Conservation (phyloP, 352 stramenopile species). For the Stephanocyclus meneghinianus region DNA sequence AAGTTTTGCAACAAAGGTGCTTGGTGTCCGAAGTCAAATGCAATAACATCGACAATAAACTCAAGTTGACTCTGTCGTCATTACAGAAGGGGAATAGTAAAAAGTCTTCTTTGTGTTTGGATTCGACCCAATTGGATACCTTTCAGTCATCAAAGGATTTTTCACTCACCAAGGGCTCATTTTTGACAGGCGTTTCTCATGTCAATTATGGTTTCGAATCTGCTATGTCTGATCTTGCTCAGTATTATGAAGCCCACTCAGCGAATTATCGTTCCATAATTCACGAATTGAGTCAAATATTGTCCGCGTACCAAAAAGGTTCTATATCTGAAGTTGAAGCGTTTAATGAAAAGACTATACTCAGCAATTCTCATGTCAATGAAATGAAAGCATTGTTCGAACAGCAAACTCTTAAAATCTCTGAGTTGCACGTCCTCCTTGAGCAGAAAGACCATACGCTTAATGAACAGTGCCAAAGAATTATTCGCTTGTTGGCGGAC, state of each 20-base stretch:
- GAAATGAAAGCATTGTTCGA: background rate
- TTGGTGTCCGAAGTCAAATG: background rate
- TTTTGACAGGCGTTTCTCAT: conserved; percentile 23
- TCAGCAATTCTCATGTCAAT: background rate
- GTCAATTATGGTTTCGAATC: conserved; percentile 10
- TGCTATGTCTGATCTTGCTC: background rate
- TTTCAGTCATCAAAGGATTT: conserved; percentile 35
- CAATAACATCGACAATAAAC: background rate
- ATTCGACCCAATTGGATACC: conserved; percentile 21
- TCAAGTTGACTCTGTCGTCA: background rate
- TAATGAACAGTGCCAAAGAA: background rate
- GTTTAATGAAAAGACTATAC: background rate
- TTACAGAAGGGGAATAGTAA: background rate
- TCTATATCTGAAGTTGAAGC: conserved; percentile 9
- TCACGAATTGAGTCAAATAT: conserved; percentile 1
- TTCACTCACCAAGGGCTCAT: conserved; percentile 15
- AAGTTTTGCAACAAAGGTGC: background rate
- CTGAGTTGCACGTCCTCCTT: conserved; percentile 19
- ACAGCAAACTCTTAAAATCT: background rate
- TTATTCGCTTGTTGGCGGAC: conserved; percentile 21
- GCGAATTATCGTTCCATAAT: conserved; percentile 14
- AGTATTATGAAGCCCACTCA: conserved; percentile 27
- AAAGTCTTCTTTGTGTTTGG: background rate
- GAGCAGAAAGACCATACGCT: conserved; percentile 18
- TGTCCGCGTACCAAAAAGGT: conserved; percentile 4